Evolutionary conservation across 2,329 filamentous ascomycete genomes (phyloP), one percentile per base, ranked within the genome.

Genomic region (Xylaria sp.): DNA sequence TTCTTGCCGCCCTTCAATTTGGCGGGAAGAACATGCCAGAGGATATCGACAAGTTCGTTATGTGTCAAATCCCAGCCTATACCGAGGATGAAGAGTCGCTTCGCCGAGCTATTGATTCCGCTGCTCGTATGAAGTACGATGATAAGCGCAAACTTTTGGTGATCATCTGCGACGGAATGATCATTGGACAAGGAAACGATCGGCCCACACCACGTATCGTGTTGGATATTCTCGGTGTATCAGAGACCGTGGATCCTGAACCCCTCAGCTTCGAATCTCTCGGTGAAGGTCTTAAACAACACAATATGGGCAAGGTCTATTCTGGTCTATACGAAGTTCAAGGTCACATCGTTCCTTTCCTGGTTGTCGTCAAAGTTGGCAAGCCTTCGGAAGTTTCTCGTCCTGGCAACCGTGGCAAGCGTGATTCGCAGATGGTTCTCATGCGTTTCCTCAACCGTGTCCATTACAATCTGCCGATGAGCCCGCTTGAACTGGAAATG

Each of bases 381-480:
- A 99, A 99, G 83, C 94, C 97, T 75, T 98, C 95, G 2, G 96
- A 99, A 81, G 94, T 98, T 72, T 91, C 93, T 23, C 97, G 97
- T 76, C 83, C 96, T 69, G 96, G 96, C 80, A 99, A 99, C 84
- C 92, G 96, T 86, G 96, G 96, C 82, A 99, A 99, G 87, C 95
- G 96, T 87, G 96, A 99, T 81, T 98, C 96, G 63, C 96, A 99
- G 82, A 97, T 99, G 91, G 87, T 99, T 72, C 84, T 98, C 70
- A 99, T 99, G 96, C 92, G 96, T 72, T 99, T 99, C 91, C 88
- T 99, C 78, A 98, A 99, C 87, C 93, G 96, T 73, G 94, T 99
- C 58, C 96, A 99, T 84, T 98, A 99, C 86, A 98, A 98, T 80
- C 85, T 95, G 65, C 84, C 96, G 25, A 99, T 99, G 96, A 97